Conservation (phyloP, 1,284 basidiomycete genomes). For the Ceratobasidium sp. region DNA sequence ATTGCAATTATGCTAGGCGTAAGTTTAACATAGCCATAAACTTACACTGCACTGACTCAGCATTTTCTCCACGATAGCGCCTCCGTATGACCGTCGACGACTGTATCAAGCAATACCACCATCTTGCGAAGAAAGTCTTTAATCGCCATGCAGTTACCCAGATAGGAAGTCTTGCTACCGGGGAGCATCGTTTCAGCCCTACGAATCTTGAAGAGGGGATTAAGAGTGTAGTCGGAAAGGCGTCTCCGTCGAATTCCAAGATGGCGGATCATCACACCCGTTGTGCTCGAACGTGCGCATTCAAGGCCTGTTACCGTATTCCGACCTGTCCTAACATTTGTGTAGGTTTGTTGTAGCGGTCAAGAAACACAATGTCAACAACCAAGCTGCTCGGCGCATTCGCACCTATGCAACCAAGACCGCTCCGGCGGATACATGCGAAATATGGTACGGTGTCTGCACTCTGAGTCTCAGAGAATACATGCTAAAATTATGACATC, state of each 20-base stretch:
- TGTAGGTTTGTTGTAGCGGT: slow-evolving; percentile 40
- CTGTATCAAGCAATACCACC: slow-evolving; percentile 54
- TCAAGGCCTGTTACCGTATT: no score
- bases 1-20: slow-evolving; percentile 59
- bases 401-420: slow-evolving; percentile 31
- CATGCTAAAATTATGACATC: no score
- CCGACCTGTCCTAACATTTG: not conserved
- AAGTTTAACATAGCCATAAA: not conserved
- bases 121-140: slow-evolving; percentile 55
- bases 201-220: slow-evolving; percentile 43
- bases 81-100: slow-evolving; percentile 57
- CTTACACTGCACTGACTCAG: not conserved
- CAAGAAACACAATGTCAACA: slow-evolving; percentile 32
- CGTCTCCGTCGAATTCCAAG: slow-evolving; percentile 6
- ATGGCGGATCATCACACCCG: slow-evolving; percentile 32
- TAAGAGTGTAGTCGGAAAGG: slow-evolving; percentile 24
- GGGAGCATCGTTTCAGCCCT: slow-evolving; percentile 30
- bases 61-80: slow-evolving; percentile 45
- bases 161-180: slow-evolving; percentile 8
- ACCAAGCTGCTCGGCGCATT: slow-evolving; percentile 28
- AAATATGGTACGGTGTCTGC: slow-evolving; percentile 22
- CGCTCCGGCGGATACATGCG: slow-evolving; percentile 30
- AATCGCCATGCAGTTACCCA: slow-evolving; percentile 4
- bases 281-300: slow-evolving; percentile 32
- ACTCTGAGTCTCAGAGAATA: not conserved